Evolutionary conservation across 768 basidiomycete genomes (phyloP), one percentile per base, ranked within the genome.

Genomic region (Suillus subalutaceus): DNA sequence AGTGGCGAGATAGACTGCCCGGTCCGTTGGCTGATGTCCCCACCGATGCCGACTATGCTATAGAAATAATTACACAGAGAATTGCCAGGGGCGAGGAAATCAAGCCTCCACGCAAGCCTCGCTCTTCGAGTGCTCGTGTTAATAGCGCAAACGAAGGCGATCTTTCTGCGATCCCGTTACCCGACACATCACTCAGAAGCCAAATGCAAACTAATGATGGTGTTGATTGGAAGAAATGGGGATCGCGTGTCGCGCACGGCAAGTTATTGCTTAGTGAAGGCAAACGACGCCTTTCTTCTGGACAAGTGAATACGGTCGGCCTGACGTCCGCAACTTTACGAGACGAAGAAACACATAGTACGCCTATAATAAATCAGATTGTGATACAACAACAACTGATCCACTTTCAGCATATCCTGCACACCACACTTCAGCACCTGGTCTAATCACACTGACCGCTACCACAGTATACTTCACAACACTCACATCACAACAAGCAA

Each of bases 21-120:
- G 76, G 80, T 8, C 76, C 80, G 4, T 81, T 90, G 59, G 67
- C 70, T 44, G 83, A 87, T 66, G 84, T 83, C 13, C 89, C 90
- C 0, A 91, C 88, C 4, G 89, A 91, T 68, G 83, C 86, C 4
- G 88, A 91, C 58, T 88, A 88, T 70, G 89, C 90, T 2, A 90
- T 90, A 86, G 83, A 88, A 44, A 72, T 91, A 13, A 90, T 91
- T 20, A 83, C 88, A 4, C 80, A 83, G 64, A 85, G 90, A 9
- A 80, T 90, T 5, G 82, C 85, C 41, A 76, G 81, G 23, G 89
- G 89, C 7, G 78, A 88, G 59, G 79, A 82, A 32, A 72, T 89
- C 43, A 77, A 72, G 26, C 79, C 83, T 6, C 69, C 76, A 13
- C 70, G 72, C n/a, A 67, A 70, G 43, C 75, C 66, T 32, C 70